A percentile compares a stretch with the other conserved stretches of the same genome.
Evolutionary conservation across 1,284 basidiomycete genomes (phyloP).

Genomic region (Jaminaea rosea): DNA sequence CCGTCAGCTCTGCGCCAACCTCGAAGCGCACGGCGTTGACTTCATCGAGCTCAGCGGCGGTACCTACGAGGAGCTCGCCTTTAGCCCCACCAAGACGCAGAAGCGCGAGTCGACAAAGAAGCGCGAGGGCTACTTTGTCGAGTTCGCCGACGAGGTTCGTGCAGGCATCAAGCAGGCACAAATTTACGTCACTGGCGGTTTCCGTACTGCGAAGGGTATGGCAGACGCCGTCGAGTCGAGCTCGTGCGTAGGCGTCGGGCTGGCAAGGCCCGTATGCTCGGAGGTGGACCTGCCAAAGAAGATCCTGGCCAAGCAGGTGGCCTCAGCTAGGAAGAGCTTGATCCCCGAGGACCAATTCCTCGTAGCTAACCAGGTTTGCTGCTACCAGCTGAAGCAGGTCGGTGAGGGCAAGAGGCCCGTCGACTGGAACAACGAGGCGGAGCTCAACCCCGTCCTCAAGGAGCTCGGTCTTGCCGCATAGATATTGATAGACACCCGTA

Average conservation of each 20-base stretch:
- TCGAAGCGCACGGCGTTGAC: slow-evolving; percentile 13
- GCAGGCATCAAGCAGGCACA: slow-evolving; percentile 37
- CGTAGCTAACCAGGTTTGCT: slow-evolving; percentile 8
- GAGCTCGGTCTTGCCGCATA: too few species aligned
- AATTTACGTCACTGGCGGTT: slow-evolving; percentile 51
- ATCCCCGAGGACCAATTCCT: slow-evolving; percentile 11
- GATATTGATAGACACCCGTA: too few species aligned
- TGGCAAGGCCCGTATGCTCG: slow-evolving; percentile 51
- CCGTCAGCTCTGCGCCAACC: slow-evolving; percentile 4
- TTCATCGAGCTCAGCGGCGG: slow-evolving; percentile 16
- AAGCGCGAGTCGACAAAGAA: slow-evolving; percentile 46
- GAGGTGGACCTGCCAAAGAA: slow-evolving; percentile 51
- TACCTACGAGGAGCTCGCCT: slow-evolving; percentile 19
- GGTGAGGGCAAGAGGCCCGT: slow-evolving; percentile 8
- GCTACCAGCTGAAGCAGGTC: slow-evolving; percentile 13
- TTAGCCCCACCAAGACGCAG: too few species aligned
- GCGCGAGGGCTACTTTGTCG: slow-evolving; percentile 49
- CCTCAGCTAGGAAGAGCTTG: slow-evolving; percentile 26
- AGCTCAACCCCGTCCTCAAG: slow-evolving; percentile 5
- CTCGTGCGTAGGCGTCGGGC: slow-evolving; percentile 49
- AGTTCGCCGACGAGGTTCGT: slow-evolving; percentile 16
- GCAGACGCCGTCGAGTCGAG: slow-evolving; percentile 41
- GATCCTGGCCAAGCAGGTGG: slow-evolving; percentile 48
- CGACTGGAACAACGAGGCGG: neutral
- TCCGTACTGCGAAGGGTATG: slow-evolving; percentile 51